Conservation (phyloP, 2,329 filamentous ascomycete genomes). For the Sarocladium oryzae region DNA sequence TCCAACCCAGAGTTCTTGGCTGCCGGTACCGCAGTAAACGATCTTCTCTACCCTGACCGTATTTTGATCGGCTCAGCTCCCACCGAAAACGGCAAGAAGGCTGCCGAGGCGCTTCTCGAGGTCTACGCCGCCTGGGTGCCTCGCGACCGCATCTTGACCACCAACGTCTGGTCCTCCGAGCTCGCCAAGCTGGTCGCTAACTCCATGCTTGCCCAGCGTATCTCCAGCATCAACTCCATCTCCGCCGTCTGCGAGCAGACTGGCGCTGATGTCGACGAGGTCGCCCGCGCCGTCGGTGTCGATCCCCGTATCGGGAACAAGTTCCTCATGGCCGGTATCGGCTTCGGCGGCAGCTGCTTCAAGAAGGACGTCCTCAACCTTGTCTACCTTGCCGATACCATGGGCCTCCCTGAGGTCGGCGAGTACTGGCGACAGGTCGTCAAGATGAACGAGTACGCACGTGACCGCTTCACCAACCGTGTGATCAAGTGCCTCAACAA, state of each 20-base stretch:
- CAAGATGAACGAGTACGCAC: conserved; percentile 70
- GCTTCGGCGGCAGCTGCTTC: conserved; percentile 77
- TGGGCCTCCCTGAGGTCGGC: conserved; percentile 64
- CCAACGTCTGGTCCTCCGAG: conserved; percentile 72
- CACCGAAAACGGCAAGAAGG: conserved; percentile 52
- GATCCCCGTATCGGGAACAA: conserved; percentile 66
- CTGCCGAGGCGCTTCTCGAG: conserved; percentile 55
- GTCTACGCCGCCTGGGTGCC: conserved; percentile 70
- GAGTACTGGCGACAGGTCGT: conserved; percentile 71
- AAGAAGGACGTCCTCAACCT: conserved; percentile 73
- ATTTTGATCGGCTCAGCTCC: conserved; percentile 66
- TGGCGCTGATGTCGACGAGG: conserved; percentile 68
- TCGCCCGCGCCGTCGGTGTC: conserved; percentile 59
- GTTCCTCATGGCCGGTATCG: conserved; percentile 68
- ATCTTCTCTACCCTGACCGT: conserved; percentile 65
- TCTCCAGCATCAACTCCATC: conserved; percentile 75
- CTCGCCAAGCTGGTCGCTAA: conserved; percentile 75
- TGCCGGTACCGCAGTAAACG: conserved; percentile 67
- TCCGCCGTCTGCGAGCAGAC: conserved; percentile 74
- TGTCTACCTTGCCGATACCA: conserved; percentile 64
- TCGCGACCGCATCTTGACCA: conserved; percentile 58
- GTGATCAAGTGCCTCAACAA: conserved; percentile 63
- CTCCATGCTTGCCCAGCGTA: conserved; percentile 72
- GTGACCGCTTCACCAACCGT: conserved; percentile 59
- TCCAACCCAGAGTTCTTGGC: conserved; percentile 80